These are phyloP conservation scores for Paramecium primaurelia DNA, from an alignment of 73 alveolate species.

Conservation along the genomic window DNA sequence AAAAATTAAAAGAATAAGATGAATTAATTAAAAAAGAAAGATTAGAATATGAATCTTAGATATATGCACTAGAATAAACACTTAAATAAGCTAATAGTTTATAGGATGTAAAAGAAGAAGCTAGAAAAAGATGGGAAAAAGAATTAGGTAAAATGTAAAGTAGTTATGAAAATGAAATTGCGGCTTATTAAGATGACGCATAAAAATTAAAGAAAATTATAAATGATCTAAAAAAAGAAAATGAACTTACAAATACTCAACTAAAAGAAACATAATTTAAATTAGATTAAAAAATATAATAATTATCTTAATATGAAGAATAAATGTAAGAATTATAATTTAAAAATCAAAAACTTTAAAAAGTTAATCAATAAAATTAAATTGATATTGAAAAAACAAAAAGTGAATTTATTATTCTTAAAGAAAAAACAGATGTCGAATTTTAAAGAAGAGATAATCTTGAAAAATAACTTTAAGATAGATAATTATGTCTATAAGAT, in stretches of 20 bases:
- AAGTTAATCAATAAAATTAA: background rate
- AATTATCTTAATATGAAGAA: background rate
- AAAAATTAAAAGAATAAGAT: slow-evolving; percentile 21
- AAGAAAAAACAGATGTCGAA: slow-evolving; percentile 19
- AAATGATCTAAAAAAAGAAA: background rate
- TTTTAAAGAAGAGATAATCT: background rate
- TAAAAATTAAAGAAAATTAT: background rate
- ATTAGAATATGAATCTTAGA: slow-evolving; percentile 34
- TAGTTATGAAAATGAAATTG: slow-evolving; percentile 1
- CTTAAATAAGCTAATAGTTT: background rate
- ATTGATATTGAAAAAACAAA: slow-evolving; percentile 40
- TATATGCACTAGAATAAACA: slow-evolving; percentile 35
- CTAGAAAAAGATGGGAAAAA: slow-evolving; percentile 10
- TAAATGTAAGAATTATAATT: slow-evolving; percentile 6
- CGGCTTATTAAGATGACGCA: background rate
- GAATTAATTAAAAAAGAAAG: slow-evolving; percentile 15
- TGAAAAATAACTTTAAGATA: background rate
- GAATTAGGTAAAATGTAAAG: background rate
- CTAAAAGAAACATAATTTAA: background rate
- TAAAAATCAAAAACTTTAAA: background rate
- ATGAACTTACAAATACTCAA: background rate
- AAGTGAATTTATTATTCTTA: slow-evolving; percentile 4
- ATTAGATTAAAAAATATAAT: background rate
- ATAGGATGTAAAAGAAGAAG: background rate
- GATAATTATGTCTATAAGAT: background rate